Evolutionary conservation across 129 eudicot genomes (phyloP).

Genomic region (Dittrichia graveolens): DNA sequence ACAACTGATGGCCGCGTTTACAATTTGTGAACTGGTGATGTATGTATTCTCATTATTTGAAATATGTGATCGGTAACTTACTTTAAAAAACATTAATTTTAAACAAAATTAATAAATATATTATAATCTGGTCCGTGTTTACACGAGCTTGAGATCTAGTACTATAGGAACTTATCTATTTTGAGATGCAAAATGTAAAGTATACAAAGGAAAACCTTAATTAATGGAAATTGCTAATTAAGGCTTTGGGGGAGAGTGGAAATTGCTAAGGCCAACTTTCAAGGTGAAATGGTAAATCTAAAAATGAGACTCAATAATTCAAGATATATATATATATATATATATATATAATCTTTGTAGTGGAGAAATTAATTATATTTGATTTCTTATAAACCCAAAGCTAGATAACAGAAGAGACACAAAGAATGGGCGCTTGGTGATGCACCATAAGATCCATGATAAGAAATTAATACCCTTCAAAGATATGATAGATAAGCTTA

Average conservation of each 20-base stretch:
- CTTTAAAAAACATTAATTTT: too few relatives aligned
- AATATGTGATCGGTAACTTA: too few relatives aligned
- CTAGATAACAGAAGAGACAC: conserved; percentile 7
- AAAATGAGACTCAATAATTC: conserved; percentile 11
- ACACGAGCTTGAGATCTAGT: too few relatives aligned
- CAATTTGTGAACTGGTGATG: too few relatives aligned
- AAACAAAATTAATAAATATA: too few relatives aligned
- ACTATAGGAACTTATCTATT: too few relatives aligned
- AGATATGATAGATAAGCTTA: conserved; percentile 32
- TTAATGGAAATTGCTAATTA: not conserved
- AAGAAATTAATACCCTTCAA: conserved; percentile 12
- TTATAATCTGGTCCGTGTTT: too few relatives aligned
- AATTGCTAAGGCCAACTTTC: too few relatives aligned
- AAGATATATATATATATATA: conserved; percentile 21
- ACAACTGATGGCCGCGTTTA: too few relatives aligned
- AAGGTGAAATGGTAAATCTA: not conserved
- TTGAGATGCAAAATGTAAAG: too few relatives aligned
- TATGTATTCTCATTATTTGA: too few relatives aligned
- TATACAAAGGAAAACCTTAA: too few relatives aligned
- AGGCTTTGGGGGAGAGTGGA: not conserved
- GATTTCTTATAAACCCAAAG: conserved; percentile 9
- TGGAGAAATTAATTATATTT: conserved; percentile 25
- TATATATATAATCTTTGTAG: conserved; percentile 9
- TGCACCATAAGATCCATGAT: conserved; percentile 19
- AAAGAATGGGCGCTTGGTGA: conserved; percentile 11